Evolutionary conservation across 2,329 filamentous ascomycete genomes (phyloP).

Genomic region (Colletotrichum simmondsii): DNA sequence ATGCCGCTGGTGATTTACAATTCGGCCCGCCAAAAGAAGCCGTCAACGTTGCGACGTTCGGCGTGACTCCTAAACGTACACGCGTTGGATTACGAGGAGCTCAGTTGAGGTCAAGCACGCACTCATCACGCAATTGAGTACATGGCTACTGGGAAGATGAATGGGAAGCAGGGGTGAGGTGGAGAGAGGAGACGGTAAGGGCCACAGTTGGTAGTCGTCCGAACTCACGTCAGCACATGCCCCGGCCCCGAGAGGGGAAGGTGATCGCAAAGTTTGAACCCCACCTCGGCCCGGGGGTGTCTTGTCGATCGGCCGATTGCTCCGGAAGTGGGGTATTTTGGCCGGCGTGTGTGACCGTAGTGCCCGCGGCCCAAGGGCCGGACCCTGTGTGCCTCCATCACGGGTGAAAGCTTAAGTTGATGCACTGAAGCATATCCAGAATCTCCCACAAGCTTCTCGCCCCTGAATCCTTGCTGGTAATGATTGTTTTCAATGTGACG

Average conservation of each 20-base stretch:
- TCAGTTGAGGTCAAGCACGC: neutral
- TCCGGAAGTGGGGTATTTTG: neutral
- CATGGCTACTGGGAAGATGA: no score
- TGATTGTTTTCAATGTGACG: neutral
- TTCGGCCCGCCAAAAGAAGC: neutral
- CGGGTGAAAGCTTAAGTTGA: neutral
- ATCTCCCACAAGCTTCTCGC: neutral
- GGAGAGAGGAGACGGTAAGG: no score
- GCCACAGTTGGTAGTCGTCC: neutral
- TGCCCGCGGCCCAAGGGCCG: no score
- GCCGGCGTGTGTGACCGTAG: no score
- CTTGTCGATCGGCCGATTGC: neutral
- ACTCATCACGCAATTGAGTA: neutral
- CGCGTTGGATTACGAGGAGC: neutral
- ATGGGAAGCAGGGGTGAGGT: no score
- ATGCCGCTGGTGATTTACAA: neutral
- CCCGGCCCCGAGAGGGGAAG: neutral
- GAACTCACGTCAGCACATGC: neutral
- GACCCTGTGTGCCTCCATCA: neutral
- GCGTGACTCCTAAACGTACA: neutral
- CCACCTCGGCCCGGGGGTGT: neutral
- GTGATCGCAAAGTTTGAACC: neutral
- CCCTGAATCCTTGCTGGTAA: neutral
- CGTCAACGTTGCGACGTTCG: neutral
- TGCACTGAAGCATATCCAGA: neutral